Evolutionary conservation across 305 asterid species (phyloP).

Genomic region (Fraxinus paxiana): DNA sequence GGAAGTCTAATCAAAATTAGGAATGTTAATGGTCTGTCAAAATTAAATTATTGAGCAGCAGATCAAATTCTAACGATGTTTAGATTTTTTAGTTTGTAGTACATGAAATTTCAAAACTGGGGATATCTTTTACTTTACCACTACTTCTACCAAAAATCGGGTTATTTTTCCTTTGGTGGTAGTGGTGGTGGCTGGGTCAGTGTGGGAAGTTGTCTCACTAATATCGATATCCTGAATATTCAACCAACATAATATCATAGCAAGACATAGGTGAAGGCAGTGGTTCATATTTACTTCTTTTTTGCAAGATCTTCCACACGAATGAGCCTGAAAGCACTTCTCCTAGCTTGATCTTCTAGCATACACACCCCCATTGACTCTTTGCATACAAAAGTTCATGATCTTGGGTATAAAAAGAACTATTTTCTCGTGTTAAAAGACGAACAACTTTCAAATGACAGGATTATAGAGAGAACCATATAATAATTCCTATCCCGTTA

Average conservation of each 20-base stretch:
- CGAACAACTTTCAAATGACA: background rate
- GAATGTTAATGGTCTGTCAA: background rate
- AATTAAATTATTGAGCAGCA: background rate
- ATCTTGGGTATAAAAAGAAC: background rate
- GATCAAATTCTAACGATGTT: background rate
- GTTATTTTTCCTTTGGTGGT: background rate
- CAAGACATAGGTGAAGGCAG: background rate
- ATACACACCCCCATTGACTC: background rate
- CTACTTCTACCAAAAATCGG: constrained; percentile 18
- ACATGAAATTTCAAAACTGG: background rate
- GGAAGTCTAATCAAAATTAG: background rate
- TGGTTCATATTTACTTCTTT: background rate
- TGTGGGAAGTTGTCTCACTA: background rate
- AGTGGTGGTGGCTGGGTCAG: background rate
- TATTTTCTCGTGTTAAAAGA: background rate
- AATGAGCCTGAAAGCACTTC: background rate
- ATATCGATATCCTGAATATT: background rate
- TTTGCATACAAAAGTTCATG: background rate
- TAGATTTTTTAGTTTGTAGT: background rate
- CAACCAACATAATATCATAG: background rate
- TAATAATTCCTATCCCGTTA: background rate
- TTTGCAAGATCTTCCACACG: background rate
- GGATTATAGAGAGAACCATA: background rate
- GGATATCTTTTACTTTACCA: background rate
- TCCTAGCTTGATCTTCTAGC: background rate